phyloP scores from a whole-genome alignment of 2,329 filamentous ascomycete species.

The Colletotrichum agaves region DNA sequence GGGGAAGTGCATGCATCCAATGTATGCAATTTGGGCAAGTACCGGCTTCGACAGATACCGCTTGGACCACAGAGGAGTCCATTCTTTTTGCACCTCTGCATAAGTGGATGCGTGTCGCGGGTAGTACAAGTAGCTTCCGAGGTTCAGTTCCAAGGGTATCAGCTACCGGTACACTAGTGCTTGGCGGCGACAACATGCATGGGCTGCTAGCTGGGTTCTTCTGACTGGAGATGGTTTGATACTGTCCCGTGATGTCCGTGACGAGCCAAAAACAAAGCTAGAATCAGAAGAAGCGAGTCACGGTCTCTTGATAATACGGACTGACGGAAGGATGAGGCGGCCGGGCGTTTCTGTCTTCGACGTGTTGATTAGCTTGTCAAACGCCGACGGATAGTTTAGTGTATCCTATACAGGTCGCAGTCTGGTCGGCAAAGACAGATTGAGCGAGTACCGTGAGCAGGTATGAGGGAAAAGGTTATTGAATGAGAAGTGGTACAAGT shows the following conservation, averaged over 20 bases:
- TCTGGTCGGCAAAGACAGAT: neutral
- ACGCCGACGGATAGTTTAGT: neutral
- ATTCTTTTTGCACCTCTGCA: slow-evolving; percentile 4
- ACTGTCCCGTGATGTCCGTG: neutral
- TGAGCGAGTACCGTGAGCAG: neutral
- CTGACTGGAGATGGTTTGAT: neutral
- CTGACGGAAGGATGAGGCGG: slow-evolving; percentile 5
- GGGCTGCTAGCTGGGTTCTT: neutral
- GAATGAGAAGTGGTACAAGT: slow-evolving; percentile 28
- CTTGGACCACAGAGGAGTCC: slow-evolving; percentile 9
- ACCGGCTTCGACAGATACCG: slow-evolving; percentile 28
- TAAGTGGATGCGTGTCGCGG: slow-evolving; percentile 7
- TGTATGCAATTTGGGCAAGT: slow-evolving; percentile 33
- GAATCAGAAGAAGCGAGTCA: neutral
- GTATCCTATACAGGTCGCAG: slow-evolving; percentile 9
- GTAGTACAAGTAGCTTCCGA: slow-evolving; percentile 7
- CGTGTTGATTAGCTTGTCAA: slow-evolving; percentile 16
- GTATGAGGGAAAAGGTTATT: slow-evolving; percentile 25
- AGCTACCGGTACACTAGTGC: neutral
- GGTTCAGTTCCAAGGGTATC: slow-evolving; percentile 15
- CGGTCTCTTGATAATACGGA: neutral
- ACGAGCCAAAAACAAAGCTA: neutral
- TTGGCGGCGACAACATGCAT: slow-evolving; percentile 6
- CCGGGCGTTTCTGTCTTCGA: slow-evolving; percentile 17
- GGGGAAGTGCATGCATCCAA: slow-evolving; percentile 34